Percentiles rank a stretch among this genome's conserved stretches.
Conservation (phyloP, 2,329 filamentous ascomycete species). For the Ceratocystis lukuohia region DNA sequence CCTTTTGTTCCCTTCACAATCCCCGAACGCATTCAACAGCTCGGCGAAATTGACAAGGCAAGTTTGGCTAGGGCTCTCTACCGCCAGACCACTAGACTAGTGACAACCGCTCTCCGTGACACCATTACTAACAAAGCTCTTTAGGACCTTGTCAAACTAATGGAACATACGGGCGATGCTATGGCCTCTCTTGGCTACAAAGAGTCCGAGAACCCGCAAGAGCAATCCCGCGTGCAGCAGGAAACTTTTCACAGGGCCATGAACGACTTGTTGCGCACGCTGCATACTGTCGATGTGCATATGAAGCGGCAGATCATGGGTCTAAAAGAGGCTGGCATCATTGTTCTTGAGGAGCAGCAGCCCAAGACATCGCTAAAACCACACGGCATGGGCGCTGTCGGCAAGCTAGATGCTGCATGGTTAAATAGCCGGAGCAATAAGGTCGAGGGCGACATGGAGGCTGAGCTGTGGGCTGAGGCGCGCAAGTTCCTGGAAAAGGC, state of each 20-base stretch:
- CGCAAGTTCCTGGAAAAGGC: conserved; percentile 28
- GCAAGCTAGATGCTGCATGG: conserved; percentile 68
- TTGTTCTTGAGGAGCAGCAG: conserved; percentile 33
- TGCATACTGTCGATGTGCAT: conserved; percentile 61
- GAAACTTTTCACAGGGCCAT: conserved; percentile 45
- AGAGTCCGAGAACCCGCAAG: conserved; percentile 24
- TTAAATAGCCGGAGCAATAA: conserved; percentile 75
- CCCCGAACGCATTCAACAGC: conserved; percentile 65
- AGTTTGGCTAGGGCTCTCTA: conserved; percentile 14
- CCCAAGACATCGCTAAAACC: conserved; percentile 35
- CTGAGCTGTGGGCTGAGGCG: conserved; percentile 53
- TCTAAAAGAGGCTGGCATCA: conserved; percentile 67
- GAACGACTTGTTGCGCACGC: conserved; percentile 54
- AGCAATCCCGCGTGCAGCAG: conserved; percentile 37
- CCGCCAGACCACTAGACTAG: neutral
- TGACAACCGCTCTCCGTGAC: neutral
- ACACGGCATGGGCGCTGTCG: conserved; percentile 42
- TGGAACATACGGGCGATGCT: conserved; percentile 34
- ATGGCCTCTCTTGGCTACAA: conserved; percentile 34
- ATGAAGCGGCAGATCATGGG: conserved; percentile 59
- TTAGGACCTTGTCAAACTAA: conserved; percentile 28
- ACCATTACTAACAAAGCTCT: neutral
- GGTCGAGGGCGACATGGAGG: conserved; percentile 71
- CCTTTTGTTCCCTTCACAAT: conserved; percentile 45
- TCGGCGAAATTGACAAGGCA: conserved; percentile 65